A percentile compares a stretch with the other conserved stretches of the same genome.
Conservation (phyloP, 352 stramenopile genomes). For the Peronospora destructor region DNA sequence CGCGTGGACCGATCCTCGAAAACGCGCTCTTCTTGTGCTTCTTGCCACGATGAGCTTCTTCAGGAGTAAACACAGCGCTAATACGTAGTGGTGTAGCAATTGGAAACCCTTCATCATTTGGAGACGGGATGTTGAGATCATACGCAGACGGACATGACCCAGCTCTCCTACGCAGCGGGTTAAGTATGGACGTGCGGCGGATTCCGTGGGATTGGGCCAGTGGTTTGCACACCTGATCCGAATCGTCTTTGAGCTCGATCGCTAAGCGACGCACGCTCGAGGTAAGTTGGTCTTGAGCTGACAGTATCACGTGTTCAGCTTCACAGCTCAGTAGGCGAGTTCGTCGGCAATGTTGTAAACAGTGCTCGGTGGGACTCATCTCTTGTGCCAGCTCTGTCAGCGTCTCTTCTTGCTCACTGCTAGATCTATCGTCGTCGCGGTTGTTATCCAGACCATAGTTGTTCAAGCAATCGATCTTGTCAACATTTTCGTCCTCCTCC, state of each 20-base stretch:
- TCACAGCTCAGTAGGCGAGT: slow-evolving; percentile 20
- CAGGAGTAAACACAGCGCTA: slow-evolving; percentile 5
- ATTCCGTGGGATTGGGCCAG: slow-evolving; percentile 22
- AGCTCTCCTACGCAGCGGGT: slow-evolving; percentile 35
- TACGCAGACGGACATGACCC: slow-evolving; percentile 61
- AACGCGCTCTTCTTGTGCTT: slow-evolving; percentile 54
- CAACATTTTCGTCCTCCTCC: slow-evolving; percentile 10
- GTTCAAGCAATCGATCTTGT: slow-evolving; percentile 12
- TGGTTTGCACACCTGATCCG: slow-evolving; percentile 31
- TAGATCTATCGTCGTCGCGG: slow-evolving; percentile 4
- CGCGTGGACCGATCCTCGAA: slow-evolving; percentile 45
- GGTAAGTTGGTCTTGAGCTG: slow-evolving; percentile 59
- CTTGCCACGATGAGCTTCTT: slow-evolving; percentile 17
- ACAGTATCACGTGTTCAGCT: slow-evolving; percentile 28
- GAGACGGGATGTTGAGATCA: slow-evolving; percentile 15
- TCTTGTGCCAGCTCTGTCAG: slow-evolving; percentile 13
- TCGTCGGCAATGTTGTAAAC: slow-evolving; percentile 14
- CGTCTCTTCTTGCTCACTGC: slow-evolving; percentile 14
- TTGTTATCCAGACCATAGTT: slow-evolving; percentile 16
- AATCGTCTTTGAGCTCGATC: slow-evolving; percentile 65
- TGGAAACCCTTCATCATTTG: slow-evolving; percentile 6
- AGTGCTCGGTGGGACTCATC: slow-evolving; percentile 14
- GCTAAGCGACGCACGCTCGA: slow-evolving; percentile 69
- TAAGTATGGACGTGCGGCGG: slow-evolving; percentile 10
- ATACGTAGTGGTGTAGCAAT: slow-evolving; percentile 9